phyloP scores from a whole-genome alignment of 2,329 filamentous ascomycete species.

The Pezicula neosporulosa region DNA sequence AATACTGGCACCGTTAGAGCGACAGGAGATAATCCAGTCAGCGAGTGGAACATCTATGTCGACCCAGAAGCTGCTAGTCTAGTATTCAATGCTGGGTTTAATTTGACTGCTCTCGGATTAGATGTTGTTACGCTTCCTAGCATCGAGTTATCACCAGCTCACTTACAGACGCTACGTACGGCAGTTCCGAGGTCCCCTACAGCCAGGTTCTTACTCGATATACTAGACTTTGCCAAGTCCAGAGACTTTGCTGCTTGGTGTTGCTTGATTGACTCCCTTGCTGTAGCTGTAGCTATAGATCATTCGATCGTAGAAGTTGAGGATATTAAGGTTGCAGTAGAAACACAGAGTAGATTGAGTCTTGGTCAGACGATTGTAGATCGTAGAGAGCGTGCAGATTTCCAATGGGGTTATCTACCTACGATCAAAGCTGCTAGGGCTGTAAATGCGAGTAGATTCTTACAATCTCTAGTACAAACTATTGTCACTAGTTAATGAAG shows the following conservation, averaged over 20 bases:
- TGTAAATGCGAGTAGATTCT: neutral
- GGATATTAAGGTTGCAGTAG: neutral
- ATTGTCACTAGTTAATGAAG: neutral
- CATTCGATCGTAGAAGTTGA: neutral
- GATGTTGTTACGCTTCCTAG: neutral
- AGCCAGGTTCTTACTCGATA: neutral
- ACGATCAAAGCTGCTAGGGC: neutral
- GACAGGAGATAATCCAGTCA: neutral
- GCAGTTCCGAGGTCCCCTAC: neutral
- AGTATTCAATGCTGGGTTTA: neutral
- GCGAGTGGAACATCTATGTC: neutral
- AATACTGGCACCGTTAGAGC: neutral
- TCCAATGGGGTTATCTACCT: neutral
- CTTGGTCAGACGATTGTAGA: neutral
- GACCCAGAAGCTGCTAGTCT: neutral
- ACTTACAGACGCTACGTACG: neutral
- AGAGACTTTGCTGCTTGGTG: neutral
- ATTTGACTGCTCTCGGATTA: neutral
- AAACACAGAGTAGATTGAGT: neutral
- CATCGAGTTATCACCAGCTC: neutral
- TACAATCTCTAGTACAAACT: neutral
- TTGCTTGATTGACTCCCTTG: neutral
- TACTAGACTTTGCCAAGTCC: neutral
- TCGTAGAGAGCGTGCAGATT: neutral
- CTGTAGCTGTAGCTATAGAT: neutral